Evolutionary conservation across 352 stramenopile species (phyloP).

Genomic region (Phytophthora aleatoria): DNA sequence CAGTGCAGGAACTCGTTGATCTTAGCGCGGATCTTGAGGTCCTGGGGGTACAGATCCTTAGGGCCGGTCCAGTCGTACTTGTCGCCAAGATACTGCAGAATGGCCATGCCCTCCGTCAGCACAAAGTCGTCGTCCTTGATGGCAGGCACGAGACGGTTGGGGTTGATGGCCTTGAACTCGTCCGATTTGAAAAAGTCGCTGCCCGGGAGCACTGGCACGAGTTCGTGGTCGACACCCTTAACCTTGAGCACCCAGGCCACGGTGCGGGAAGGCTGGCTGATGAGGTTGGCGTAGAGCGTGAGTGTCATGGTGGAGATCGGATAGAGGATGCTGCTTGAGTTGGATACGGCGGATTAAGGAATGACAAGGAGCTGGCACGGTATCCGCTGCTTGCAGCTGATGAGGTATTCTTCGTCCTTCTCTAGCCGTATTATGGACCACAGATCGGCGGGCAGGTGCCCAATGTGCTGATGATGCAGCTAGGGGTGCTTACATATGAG

Average conservation of each 20-base stretch:
- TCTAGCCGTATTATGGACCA: slow-evolving; percentile 17
- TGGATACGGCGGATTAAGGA: slow-evolving; percentile 19
- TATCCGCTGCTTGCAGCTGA: not conserved
- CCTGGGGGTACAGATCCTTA: slow-evolving; percentile 52
- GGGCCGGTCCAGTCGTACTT: slow-evolving; percentile 56
- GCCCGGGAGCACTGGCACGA: slow-evolving; percentile 40
- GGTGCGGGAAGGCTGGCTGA: slow-evolving; percentile 56
- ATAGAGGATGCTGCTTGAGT: slow-evolving; percentile 5
- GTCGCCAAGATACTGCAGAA: slow-evolving; percentile 58
- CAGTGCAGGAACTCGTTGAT: slow-evolving; percentile 74
- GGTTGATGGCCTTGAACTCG: slow-evolving; percentile 61
- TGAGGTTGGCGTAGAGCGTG: slow-evolving; percentile 64
- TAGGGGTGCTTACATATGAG: slow-evolving; percentile 23
- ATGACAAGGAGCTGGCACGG: slow-evolving; percentile 6
- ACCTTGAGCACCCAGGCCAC: slow-evolving; percentile 54
- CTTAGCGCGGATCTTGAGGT: slow-evolving; percentile 53
- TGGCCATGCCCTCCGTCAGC: slow-evolving; percentile 62
- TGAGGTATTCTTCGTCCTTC: slow-evolving; percentile 8
- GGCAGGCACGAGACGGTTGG: slow-evolving; percentile 52
- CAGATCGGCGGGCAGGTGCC: not conserved
- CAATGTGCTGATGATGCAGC: slow-evolving; percentile 14
- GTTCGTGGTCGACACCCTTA: slow-evolving; percentile 47
- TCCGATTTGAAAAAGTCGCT: slow-evolving; percentile 46
- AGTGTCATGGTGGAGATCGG: slow-evolving; percentile 31
- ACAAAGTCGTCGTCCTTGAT: slow-evolving; percentile 65